Percentiles rank a stretch among this genome's conserved stretches.
Conservation (phyloP, 148 eudicot species). For the Simmondsia chinensis region DNA sequence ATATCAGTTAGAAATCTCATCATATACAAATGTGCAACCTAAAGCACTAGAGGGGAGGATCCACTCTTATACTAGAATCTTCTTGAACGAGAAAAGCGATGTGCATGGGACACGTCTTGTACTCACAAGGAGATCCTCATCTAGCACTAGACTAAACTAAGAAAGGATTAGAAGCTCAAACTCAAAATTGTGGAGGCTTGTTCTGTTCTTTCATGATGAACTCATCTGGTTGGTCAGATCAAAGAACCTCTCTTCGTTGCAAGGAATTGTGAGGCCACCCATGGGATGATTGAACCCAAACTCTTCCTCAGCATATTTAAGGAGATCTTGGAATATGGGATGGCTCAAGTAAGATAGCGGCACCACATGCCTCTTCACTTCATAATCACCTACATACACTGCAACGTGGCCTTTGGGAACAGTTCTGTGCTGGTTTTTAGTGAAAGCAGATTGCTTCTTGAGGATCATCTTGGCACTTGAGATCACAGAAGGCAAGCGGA, state of each 20-base stretch:
- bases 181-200: too few species aligned
- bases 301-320: conserved; percentile 30
- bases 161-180: too few species aligned
- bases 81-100: too few species aligned
- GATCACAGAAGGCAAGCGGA: conserved; percentile 4
- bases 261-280: conserved; percentile 35
- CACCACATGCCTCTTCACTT: conserved; percentile 25
- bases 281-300: conserved; percentile 30
- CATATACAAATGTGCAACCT: too few species aligned
- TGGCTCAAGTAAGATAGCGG: conserved; percentile 40
- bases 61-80: too few species aligned
- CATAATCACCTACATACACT: conserved; percentile 31
- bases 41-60: too few species aligned
- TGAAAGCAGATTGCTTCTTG: conserved; percentile 11
- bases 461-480: conserved; percentile 15
- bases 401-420: conserved; percentile 35
- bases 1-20: too few species aligned
- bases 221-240: conserved; percentile 1
- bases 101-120: too few species aligned
- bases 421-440: conserved; percentile 10
- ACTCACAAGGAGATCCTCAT: too few species aligned
- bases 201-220: too few species aligned
- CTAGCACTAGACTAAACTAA: too few species aligned
- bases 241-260: conserved; percentile 22
- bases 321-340: conserved; percentile 25